Percentiles rank a stretch among this genome's conserved stretches.
Conservation (phyloP, 2,329 filamentous ascomycete genomes). For the Chaetothyriales sp. region DNA sequence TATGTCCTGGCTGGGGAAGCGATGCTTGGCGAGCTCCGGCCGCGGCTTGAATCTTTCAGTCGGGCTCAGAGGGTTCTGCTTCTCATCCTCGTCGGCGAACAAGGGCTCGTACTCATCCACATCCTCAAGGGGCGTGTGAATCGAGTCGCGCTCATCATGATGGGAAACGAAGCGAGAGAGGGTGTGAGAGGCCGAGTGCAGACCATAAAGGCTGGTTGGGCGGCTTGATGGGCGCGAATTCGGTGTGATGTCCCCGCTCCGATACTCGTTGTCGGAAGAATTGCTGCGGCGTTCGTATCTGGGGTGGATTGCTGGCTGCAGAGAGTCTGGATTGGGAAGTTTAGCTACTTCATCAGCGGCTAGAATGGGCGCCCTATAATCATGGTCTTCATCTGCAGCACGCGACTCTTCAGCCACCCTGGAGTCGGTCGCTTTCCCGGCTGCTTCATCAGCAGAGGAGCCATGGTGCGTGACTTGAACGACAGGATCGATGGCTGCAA, state of each 20-base stretch:
- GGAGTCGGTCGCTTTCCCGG: slow-evolving; percentile 27
- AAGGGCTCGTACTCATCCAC: slow-evolving; percentile 90
- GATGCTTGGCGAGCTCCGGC: slow-evolving; percentile 41
- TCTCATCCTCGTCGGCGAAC: slow-evolving; percentile 61
- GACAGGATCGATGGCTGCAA: slow-evolving; percentile 19
- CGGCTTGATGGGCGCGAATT: slow-evolving; percentile 47
- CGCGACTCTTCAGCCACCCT: slow-evolving; percentile 33
- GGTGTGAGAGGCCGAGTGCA: slow-evolving; percentile 25
- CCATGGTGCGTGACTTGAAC: slow-evolving; percentile 15
- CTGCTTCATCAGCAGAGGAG: slow-evolving; percentile 12
- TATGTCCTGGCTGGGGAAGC: slow-evolving; percentile 87
- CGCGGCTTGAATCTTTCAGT: slow-evolving; percentile 41
- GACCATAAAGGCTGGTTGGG: slow-evolving; percentile 47
- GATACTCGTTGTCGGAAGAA: slow-evolving; percentile 40
- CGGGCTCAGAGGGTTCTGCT: slow-evolving; percentile 36
- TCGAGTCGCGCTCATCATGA: slow-evolving; percentile 35
- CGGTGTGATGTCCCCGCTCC: slow-evolving; percentile 36
- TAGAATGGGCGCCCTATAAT: slow-evolving; percentile 64
- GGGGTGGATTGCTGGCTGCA: slow-evolving; percentile 72
- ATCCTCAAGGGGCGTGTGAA: slow-evolving; percentile 60
- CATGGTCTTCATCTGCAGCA: slow-evolving; percentile 36
- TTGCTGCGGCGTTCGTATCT: slow-evolving; percentile 48
- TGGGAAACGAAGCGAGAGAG: slow-evolving; percentile 40
- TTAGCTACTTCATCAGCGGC: slow-evolving; percentile 77
- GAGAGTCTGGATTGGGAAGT: slow-evolving; percentile 49